Conservation (phyloP, 2,329 filamentous ascomycete genomes). For the Myriangium duriaei region DNA sequence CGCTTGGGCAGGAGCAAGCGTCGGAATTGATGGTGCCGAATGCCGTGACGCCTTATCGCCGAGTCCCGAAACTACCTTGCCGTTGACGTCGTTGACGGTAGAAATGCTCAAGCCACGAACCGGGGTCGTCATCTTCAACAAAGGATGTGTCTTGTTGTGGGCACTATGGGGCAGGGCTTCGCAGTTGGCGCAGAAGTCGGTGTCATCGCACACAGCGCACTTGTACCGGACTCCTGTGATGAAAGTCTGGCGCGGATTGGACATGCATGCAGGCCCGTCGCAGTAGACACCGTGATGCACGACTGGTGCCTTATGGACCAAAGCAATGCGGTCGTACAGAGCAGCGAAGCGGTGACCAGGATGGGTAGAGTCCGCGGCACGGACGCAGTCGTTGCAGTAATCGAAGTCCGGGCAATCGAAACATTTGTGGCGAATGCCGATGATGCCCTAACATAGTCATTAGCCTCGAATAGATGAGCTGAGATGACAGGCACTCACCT, state of each 20-base stretch:
- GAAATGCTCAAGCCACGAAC: constrained; percentile 79
- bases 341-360: constrained; percentile 78
- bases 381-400: constrained; percentile 69
- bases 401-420: constrained; percentile 96
- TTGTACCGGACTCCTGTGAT: constrained; percentile 89
- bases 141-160: constrained; percentile 90
- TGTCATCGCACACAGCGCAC: constrained; percentile 89
- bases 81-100: constrained; percentile 64
- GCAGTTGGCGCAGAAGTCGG: constrained; percentile 88
- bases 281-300: constrained; percentile 82
- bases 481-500: constrained; percentile 29
- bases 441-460: constrained; percentile 48
- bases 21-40: too few species aligned
- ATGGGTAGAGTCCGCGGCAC: constrained; percentile 56
- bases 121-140: constrained; percentile 94
- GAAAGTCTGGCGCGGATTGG: constrained; percentile 40
- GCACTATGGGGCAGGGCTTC: constrained; percentile 73
- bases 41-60: too few species aligned
- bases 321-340: constrained; percentile 61
- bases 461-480: background rate
- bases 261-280: constrained; percentile 77
- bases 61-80: constrained; percentile 56
- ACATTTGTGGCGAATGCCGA: constrained; percentile 90
- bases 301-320: constrained; percentile 30
- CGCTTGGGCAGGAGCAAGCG: too few species aligned